A percentile compares a stretch with the other conserved stretches of the same genome.
Evolutionary conservation across 176 grass and related monocot genomes (phyloP).

Genomic region (Musa troglodytarum): DNA sequence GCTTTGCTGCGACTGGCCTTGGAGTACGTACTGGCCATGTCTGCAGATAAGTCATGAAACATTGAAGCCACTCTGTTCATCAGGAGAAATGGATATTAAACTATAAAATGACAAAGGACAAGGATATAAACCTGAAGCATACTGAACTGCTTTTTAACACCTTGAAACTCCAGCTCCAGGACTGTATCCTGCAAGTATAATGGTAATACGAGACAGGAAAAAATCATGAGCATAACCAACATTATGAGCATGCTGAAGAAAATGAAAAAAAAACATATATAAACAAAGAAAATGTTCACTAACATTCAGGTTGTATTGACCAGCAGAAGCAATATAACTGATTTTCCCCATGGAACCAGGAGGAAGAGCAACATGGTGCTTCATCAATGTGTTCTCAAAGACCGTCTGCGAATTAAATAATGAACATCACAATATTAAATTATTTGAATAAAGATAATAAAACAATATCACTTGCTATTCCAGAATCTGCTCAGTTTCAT

Average conservation of each 20-base stretch:
- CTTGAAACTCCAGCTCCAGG: slow-evolving; percentile 76
- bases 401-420: slow-evolving; percentile 34
- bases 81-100: neutral
- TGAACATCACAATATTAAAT: slow-evolving; percentile 18
- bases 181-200: slow-evolving; percentile 61
- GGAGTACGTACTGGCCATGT: slow-evolving; percentile 77
- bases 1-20: slow-evolving; percentile 72
- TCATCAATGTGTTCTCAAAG: slow-evolving; percentile 66
- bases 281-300: slow-evolving; percentile 20
- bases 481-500: neutral
- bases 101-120: too few species aligned
- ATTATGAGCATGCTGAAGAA: slow-evolving; percentile 3
- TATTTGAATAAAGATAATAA: slow-evolving; percentile 3
- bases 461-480: neutral
- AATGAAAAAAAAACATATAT: neutral
- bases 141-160: slow-evolving; percentile 62
- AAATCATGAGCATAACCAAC: slow-evolving; percentile 6
- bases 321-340: slow-evolving; percentile 48
- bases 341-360: slow-evolving; percentile 84
- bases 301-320: slow-evolving; percentile 68
- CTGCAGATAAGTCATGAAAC: slow-evolving; percentile 31
- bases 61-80: slow-evolving; percentile 4
- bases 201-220: slow-evolving; percentile 1
- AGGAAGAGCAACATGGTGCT: slow-evolving; percentile 66
- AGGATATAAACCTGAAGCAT: slow-evolving; percentile 61